Base-by-base conservation (phyloP, 768 basidiomycete species). In the Suillus americanus region DNA sequence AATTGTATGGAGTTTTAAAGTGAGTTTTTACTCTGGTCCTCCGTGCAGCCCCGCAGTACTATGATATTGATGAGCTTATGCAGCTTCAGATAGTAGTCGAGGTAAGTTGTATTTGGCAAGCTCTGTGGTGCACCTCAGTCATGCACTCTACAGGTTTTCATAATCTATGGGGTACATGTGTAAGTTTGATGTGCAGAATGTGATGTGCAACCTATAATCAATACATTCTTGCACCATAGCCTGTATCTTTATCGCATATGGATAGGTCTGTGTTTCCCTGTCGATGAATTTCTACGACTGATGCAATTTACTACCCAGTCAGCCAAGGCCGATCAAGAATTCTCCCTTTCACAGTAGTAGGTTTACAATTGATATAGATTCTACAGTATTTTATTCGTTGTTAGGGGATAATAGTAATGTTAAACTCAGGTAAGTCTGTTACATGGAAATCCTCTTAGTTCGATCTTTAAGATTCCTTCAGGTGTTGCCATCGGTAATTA, bases 1-100 rank as follows among this genome's bases (percentile, higher is more conserved):
- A 5, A 72, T 78, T 3, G 75, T 70, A 30, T 78, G 78, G 79
- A 28, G 43, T n/a, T 48, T 65, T 1, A 46, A 62, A 28, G 61
- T 62, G 37, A 33, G 61, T 37, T 13, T 6, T 5, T 37, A 37
- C 14, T n/a, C 23, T 14, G 20, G 37, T 23, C 6, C 30, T 30
- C 30, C 30, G 30, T 30, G 30, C 14, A 23, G n/a, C 37, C 2
- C 8, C 14, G 7, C 9, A 43, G n/a, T 23, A 23, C 7, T 25
- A 25, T 38, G 2, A 16, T 25, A 13, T 28, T 38, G 23, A 56
- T 25, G 23, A n/a, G 37, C 16, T 25, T 8, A 8, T 38, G 23
- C 8, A 56, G 55, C 37, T 56, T 25, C 37, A 38, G 5, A 16
- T 56, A 16, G 0, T 56, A 8, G 4, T 56, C 1, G 37, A 56